Percentiles rank a stretch among this genome's conserved stretches.
Evolutionary conservation across 805 yeast species (phyloP).

Genomic region (Lachancea dasiensis): DNA sequence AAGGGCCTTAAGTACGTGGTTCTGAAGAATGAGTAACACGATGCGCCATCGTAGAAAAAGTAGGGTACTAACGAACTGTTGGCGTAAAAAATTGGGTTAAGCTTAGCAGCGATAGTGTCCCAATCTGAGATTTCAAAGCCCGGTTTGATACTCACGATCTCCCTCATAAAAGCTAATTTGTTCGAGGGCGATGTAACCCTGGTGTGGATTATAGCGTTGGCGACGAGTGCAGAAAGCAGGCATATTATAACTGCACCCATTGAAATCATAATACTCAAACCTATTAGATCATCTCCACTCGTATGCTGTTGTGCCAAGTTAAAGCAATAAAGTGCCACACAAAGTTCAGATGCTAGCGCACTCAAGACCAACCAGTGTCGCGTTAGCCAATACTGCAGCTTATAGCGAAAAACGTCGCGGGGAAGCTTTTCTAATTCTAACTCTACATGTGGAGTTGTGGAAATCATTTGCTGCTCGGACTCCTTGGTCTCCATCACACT

Average conservation of each 20-base stretch:
- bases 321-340: neutral
- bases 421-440: too few species aligned
- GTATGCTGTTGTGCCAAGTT: neutral
- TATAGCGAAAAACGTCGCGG: neutral
- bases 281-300: neutral
- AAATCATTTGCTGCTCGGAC: too few species aligned
- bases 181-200: neutral
- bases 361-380: neutral
- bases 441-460: too few species aligned
- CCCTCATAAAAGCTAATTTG: constrained; percentile 6
- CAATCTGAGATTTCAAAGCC: constrained; percentile 7
- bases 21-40: constrained; percentile 1
- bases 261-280: neutral
- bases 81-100: constrained; percentile 7
- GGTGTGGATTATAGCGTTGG: neutral
- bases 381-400: neutral
- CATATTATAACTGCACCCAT: neutral
- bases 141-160: constrained; percentile 8
- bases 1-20: neutral
- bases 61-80: constrained; percentile 8
- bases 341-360: neutral
- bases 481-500: too few species aligned
- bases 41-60: constrained; percentile 13
- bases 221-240: neutral
- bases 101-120: constrained; percentile 10